These are phyloP conservation scores for Dothideomycetes sp. DNA, from an alignment of 2,329 filamentous ascomycete genomes.

Conservation along the genomic window DNA sequence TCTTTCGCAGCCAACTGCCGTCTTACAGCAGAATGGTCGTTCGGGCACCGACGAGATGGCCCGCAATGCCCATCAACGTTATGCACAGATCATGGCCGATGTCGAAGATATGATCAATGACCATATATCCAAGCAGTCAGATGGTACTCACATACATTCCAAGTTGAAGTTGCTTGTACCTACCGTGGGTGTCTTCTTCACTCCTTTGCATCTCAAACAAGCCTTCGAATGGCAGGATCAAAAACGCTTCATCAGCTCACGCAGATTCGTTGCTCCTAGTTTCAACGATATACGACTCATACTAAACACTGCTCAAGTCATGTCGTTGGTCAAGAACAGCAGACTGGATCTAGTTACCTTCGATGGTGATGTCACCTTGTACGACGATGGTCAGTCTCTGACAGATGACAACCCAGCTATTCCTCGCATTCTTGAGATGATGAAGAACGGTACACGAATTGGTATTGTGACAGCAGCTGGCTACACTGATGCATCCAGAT, in stretches of 20 bases:
- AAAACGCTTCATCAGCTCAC: constrained; percentile 75
- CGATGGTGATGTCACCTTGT: constrained; percentile 94
- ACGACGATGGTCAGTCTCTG: constrained; percentile 70
- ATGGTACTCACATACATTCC: constrained; percentile 49
- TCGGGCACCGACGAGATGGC: constrained; percentile 64
- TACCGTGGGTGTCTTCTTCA: constrained; percentile 88
- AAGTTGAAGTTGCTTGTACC: constrained; percentile 91
- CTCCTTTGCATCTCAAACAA: constrained; percentile 71
- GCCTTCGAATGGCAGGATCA: constrained; percentile 87
- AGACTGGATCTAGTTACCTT: constrained; percentile 83
- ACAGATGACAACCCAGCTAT: constrained; percentile 71
- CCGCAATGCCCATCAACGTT: constrained; percentile 72
- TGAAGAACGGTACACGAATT: constrained; percentile 69
- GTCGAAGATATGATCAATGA: constrained; percentile 87
- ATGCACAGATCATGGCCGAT: constrained; percentile 90
- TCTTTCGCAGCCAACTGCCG: constrained; percentile 85
- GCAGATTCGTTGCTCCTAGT: constrained; percentile 87
- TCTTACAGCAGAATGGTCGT: constrained; percentile 58
- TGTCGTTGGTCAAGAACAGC: constrained; percentile 71
- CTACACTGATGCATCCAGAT: constrained; percentile 78
- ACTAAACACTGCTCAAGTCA: constrained; percentile 88
- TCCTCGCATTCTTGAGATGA: constrained; percentile 55
- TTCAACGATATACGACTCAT: constrained; percentile 95
- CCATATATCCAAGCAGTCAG: constrained; percentile 69
- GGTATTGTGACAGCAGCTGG: constrained; percentile 96